Percentiles rank a stretch among this genome's conserved stretches.
Conservation (phyloP, 176 grass and related monocot species). For the Hyparrhenia diplandra region DNA sequence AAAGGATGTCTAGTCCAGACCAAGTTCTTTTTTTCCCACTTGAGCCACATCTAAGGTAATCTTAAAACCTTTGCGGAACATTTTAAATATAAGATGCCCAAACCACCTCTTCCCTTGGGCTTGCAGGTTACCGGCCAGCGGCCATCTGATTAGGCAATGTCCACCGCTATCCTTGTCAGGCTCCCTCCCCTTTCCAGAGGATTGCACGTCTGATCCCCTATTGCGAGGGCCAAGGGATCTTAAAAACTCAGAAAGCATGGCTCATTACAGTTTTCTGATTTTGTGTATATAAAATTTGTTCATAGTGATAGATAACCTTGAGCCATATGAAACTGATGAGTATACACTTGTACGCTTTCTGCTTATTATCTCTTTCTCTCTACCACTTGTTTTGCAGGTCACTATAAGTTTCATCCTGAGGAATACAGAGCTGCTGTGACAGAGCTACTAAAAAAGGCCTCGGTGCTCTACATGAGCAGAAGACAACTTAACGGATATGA, state of each 20-base stretch:
- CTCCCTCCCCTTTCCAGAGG: not conserved
- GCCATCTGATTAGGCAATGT: not conserved
- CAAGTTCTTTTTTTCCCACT: not conserved
- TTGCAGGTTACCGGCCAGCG: not conserved
- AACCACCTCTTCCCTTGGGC: not conserved
- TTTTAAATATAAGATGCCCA: not conserved
- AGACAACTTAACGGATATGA: conserved; percentile 25
- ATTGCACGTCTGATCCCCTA: not conserved
- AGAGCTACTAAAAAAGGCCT: conserved; percentile 60
- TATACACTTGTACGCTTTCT: not conserved
- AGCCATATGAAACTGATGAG: not conserved
- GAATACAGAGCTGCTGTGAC: conserved; percentile 66
- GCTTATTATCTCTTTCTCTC: not conserved
- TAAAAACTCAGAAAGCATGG: not conserved
- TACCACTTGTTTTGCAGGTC: conserved; percentile 39
- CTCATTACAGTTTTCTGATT: not conserved
- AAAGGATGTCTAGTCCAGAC: not conserved
- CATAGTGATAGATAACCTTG: not conserved
- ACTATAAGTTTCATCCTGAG: conserved; percentile 67
- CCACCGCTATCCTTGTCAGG: not conserved
- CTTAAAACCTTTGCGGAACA: not conserved
- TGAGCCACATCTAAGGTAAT: not conserved
- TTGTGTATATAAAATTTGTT: not conserved
- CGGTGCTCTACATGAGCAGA: conserved; percentile 40
- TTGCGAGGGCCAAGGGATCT: not conserved